Conservation (phyloP, 2,329 filamentous ascomycete species). For the Trichoderma citrinoviride region DNA sequence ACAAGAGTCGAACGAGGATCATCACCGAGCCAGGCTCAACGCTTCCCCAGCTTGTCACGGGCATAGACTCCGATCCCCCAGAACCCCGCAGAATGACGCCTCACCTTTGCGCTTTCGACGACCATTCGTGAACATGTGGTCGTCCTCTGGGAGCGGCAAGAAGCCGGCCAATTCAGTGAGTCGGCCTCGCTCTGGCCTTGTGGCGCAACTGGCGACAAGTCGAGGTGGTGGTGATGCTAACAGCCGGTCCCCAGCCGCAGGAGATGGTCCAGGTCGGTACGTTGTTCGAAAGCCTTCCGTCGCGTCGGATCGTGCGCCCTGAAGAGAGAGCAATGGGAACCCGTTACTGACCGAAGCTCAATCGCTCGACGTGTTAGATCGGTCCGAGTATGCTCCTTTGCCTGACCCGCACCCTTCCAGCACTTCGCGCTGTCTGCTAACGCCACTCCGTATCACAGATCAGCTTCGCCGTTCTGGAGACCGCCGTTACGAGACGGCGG, state of each 20-base stretch:
- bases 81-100: conserved; percentile 34
- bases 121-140: conserved; percentile 54
- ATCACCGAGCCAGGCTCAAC: conserved; percentile 8
- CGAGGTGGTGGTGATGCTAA: conserved; percentile 33
- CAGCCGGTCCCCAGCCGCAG: conserved; percentile 51
- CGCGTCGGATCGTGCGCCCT: not conserved
- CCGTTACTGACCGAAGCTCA: conserved; percentile 30
- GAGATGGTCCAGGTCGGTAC: conserved; percentile 99
- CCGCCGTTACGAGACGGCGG: conserved; percentile 50
- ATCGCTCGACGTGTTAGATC: conserved; percentile 44
- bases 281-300: conserved; percentile 32
- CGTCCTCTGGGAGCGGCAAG: conserved; percentile 63
- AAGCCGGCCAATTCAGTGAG: conserved; percentile 71
- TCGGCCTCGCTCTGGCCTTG: conserved; percentile 20
- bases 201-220: conserved; percentile 17
- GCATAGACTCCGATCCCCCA: not conserved
- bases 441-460: conserved; percentile 50
- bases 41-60: not conserved
- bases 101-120: conserved; percentile 27
- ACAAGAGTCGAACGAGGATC: conserved; percentile 12
- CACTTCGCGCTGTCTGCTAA: conserved; percentile 29
- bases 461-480: conserved; percentile 85
- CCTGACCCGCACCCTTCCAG: not conserved
- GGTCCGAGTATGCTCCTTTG: conserved; percentile 57
- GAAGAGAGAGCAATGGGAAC: conserved; percentile 21